These are phyloP conservation scores for Adansonia digitata DNA, from an alignment of 345 rosid genomes.

Conservation along the genomic window DNA sequence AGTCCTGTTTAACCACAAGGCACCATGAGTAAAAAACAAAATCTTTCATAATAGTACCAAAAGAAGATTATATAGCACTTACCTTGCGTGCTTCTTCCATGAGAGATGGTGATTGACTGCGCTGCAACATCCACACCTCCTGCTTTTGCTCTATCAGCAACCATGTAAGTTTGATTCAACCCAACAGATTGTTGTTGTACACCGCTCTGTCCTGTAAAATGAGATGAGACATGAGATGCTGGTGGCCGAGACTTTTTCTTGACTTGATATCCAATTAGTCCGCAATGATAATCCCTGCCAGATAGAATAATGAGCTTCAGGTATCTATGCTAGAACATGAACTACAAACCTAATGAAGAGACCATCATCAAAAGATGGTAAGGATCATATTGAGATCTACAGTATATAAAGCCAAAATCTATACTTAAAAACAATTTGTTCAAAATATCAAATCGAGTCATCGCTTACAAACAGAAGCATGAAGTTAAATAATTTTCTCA, in stretches of 20 bases:
- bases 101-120: constrained; percentile 13
- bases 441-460: background rate
- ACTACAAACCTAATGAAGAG: background rate
- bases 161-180: constrained; percentile 21
- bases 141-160: constrained; percentile 22
- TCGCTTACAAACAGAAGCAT: background rate
- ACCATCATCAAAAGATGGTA: background rate
- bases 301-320: constrained; percentile 14
- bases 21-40: constrained; percentile 8
- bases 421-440: background rate
- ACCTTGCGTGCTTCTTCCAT: constrained; percentile 32
- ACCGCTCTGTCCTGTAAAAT: constrained; percentile 19
- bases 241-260: constrained; percentile 37
- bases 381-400: background rate
- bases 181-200: constrained; percentile 26
- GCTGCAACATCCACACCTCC: constrained; percentile 24
- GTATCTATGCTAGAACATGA: background rate
- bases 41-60: background rate
- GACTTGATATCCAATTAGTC: constrained; percentile 69
- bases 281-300: constrained; percentile 74
- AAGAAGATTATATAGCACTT: constrained; percentile 18
- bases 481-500: background rate
- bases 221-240: constrained; percentile 21
- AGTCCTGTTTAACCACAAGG: constrained; percentile 35
- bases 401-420: background rate